phyloP scores from a whole-genome alignment of 805 yeast species.

The Saccharomycopsis sp. region DNA sequence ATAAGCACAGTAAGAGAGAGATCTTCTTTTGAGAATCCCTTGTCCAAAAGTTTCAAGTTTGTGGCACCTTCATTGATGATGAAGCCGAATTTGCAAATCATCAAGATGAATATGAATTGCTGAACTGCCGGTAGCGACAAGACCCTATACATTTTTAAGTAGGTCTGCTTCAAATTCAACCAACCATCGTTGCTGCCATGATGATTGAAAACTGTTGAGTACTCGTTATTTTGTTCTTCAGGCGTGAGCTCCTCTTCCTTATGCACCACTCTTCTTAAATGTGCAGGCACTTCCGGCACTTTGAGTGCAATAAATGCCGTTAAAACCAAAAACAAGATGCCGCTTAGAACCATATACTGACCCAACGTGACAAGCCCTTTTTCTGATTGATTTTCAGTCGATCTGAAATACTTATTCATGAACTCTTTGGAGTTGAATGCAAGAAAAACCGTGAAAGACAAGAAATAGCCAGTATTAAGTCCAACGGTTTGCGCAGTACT shows the following conservation, averaged over 20 bases:
- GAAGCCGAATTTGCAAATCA: constrained; percentile 83
- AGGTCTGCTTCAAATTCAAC: constrained; percentile 43
- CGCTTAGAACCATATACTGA: constrained; percentile 73
- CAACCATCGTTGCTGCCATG: constrained; percentile 14
- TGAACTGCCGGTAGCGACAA: constrained; percentile 64
- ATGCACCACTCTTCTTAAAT: constrained; percentile 27
- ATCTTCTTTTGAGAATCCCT: constrained; percentile 90
- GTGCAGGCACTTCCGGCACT: constrained; percentile 68
- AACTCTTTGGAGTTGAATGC: constrained; percentile 90
- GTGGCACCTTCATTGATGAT: constrained; percentile 97
- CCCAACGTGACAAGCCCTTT: constrained; percentile 67
- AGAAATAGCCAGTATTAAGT: constrained; percentile 84
- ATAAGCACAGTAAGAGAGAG: constrained; percentile 85
- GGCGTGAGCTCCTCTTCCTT: constrained; percentile 22
- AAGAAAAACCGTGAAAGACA: constrained; percentile 84
- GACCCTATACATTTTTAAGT: constrained; percentile 61
- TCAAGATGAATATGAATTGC: constrained; percentile 63
- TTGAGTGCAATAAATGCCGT: constrained; percentile 53
- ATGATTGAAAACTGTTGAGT: background rate
- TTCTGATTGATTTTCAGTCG: constrained; percentile 40
- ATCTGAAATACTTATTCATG: constrained; percentile 76
- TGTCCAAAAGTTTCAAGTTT: constrained; percentile 80
- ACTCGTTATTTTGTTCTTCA: constrained; percentile 8
- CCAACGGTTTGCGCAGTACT: constrained; percentile 98
- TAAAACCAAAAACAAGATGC: constrained; percentile 58